A percentile compares a stretch with the other conserved stretches of the same genome.
phyloP scores from a whole-genome alignment of 2,329 filamentous ascomycete genomes.

The Cytospora schulzeri region DNA sequence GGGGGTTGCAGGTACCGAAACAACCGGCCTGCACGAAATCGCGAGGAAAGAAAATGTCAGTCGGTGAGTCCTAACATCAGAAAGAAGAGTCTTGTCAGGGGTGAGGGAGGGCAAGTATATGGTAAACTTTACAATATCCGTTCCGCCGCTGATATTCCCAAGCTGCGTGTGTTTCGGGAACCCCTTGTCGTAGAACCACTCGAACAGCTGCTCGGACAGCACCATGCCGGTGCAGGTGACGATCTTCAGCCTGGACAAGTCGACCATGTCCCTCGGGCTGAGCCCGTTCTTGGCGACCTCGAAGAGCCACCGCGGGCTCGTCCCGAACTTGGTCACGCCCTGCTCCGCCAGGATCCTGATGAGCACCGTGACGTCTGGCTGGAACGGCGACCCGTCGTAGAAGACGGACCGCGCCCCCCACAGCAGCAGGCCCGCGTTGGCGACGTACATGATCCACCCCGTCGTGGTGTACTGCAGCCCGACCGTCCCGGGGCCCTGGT shows the following conservation, averaged over 20 bases:
- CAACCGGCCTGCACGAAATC: conserved; percentile 51
- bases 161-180: conserved; percentile 71
- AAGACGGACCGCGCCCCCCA: conserved; percentile 64
- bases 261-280: conserved; percentile 60
- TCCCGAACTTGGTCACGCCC: conserved; percentile 71
- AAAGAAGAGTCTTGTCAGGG: neutral
- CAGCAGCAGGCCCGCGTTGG: conserved; percentile 59
- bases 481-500: conserved; percentile 43
- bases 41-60: neutral
- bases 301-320: conserved; percentile 75
- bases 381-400: conserved; percentile 84
- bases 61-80: neutral
- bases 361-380: conserved; percentile 66
- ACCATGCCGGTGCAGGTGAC: conserved; percentile 83
- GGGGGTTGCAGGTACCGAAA: conserved; percentile 66
- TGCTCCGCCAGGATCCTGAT: conserved; percentile 64
- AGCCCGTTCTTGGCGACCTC: conserved; percentile 69
- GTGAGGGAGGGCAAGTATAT: neutral
- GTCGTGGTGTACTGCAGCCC: conserved; percentile 65
- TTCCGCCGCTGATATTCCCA: conserved; percentile 75
- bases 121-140: conserved; percentile 63
- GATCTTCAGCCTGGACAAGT: conserved; percentile 61
- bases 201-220: conserved; percentile 72
- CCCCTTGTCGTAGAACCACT: conserved; percentile 74
- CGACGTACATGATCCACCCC: conserved; percentile 88